Base-by-base conservation (phyloP, 2,329 filamentous ascomycete species). In the Cylindrodendrum hubeiense region DNA sequence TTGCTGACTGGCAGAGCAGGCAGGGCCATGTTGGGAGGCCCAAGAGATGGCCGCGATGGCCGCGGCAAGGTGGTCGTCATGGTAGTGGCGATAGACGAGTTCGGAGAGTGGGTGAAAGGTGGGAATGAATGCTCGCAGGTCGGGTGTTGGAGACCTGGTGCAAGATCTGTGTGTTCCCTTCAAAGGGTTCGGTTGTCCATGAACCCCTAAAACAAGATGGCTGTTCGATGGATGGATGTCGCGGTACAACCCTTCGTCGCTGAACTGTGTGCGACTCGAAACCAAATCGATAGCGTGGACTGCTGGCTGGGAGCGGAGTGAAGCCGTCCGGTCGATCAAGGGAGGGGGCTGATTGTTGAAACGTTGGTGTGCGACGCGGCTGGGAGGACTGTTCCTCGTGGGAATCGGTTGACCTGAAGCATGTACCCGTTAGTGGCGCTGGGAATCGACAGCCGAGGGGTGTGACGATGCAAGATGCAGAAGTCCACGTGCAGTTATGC, bases 1-100 rank as follows among this genome's bases (percentile, higher is more conserved):
- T 94, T 96, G 49, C 85, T 80, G 19, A 92, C 84, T 28, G 94
- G 93, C 51, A 97, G 82, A 46, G 92, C 90, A 46, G 94, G 93
- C 24, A 96, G 83, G 28, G 91, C 88, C 67, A 89, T 87, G 30
- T 88, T 89, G 17, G 93, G 92, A 52, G 93, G 91, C 63, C 90
- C 91, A 72, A 90, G 84, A 9, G 91, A 90, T 26, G 90, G 87
- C 78, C 91, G 87, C 19, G 91, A 86, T 26, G 89, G 86, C 77
- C 89, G 87, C 58, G 92, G 91, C 54, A 93, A 83, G 46, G 91
- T 83, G 58, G 90, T 90, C 64, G 77, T 71, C 78, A 79, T 77
- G 55, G 50, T 61, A 44, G 56, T 39, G 54, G 39, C 50, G 55
- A 24, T 46, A 34, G 44, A 44, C 55, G 24, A 43, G 49, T 37